phyloP scores from a whole-genome alignment of 768 basidiomycete species.

The Mrakia hoshinonis region DNA sequence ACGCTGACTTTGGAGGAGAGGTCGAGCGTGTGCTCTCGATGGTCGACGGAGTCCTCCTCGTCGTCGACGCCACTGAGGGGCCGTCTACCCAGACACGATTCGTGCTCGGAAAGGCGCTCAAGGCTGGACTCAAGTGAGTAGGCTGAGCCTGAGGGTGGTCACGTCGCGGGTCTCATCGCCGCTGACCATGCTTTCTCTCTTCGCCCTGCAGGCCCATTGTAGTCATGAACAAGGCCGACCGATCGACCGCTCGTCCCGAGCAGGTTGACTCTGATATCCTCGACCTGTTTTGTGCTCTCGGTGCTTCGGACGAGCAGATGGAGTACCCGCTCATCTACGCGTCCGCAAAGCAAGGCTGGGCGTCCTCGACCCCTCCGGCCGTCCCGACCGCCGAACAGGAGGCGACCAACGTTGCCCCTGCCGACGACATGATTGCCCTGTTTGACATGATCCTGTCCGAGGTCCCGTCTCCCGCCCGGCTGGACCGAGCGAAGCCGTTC shows the following conservation, averaged over 20 bases:
- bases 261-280: slow-evolving; percentile 30
- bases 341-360: slow-evolving; percentile 31
- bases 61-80: slow-evolving; percentile 30
- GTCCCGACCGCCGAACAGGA: slow-evolving; percentile 28
- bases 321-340: slow-evolving; percentile 29
- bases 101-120: slow-evolving; percentile 29
- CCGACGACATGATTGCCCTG: slow-evolving; percentile 22
- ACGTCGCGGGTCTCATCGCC: not conserved
- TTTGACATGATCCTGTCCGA: slow-evolving; percentile 30
- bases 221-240: slow-evolving; percentile 32
- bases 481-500: slow-evolving; percentile 26
- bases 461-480: slow-evolving; percentile 25
- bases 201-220: slow-evolving; percentile 22
- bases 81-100: slow-evolving; percentile 37
- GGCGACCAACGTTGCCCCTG: slow-evolving; percentile 24
- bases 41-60: slow-evolving; percentile 29
- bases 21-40: slow-evolving; percentile 29
- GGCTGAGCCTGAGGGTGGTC: not conserved
- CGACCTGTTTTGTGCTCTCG: slow-evolving; percentile 27
- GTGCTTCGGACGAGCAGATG: slow-evolving; percentile 30
- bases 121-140: slow-evolving; percentile 24
- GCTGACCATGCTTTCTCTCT: not conserved
- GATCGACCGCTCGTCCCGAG: slow-evolving; percentile 26
- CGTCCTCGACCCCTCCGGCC: slow-evolving; percentile 19
- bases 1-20: slow-evolving; percentile 30